Percentiles rank a stretch among this genome's conserved stretches.
phyloP scores from a whole-genome alignment of 2,329 filamentous ascomycete genomes.

The Microsporum audouinii region DNA sequence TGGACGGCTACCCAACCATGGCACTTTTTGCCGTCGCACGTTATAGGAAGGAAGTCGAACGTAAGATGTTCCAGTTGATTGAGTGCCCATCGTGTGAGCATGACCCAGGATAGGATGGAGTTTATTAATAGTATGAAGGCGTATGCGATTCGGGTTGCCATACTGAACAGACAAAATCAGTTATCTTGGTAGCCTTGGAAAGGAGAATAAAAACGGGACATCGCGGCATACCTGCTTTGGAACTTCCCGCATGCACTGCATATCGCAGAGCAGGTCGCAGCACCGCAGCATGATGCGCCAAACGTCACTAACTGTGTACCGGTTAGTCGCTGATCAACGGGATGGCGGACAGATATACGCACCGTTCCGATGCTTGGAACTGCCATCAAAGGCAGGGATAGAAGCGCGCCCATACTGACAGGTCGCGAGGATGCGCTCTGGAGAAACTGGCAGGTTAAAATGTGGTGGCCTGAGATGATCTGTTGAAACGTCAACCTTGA shows the following conservation, averaged over 20 bases:
- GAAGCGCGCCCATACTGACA: constrained; percentile 67
- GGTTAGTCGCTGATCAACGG: neutral
- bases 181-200: neutral
- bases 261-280: constrained; percentile 89
- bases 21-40: constrained; percentile 80
- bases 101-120: constrained; percentile 95
- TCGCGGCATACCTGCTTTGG: constrained; percentile 63
- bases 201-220: neutral
- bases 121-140: constrained; percentile 90
- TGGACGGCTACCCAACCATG: constrained; percentile 95
- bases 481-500: neutral
- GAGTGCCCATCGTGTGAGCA: constrained; percentile 97
- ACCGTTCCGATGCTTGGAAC: constrained; percentile 78
- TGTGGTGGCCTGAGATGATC: too few species aligned
- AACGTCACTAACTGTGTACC: constrained; percentile 31
- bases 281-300: constrained; percentile 85
- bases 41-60: constrained; percentile 91
- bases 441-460: neutral
- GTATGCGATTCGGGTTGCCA: constrained; percentile 93
- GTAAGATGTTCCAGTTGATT: constrained; percentile 87
- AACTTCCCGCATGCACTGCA: constrained; percentile 95
- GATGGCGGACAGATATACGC: constrained; percentile 31
- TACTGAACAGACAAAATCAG: constrained; percentile 42
- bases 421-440: neutral
- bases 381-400: constrained; percentile 81